These are phyloP conservation scores for Ocimum tenuiflorum DNA, from an alignment of 257 asterid species.

Conservation along the genomic window DNA sequence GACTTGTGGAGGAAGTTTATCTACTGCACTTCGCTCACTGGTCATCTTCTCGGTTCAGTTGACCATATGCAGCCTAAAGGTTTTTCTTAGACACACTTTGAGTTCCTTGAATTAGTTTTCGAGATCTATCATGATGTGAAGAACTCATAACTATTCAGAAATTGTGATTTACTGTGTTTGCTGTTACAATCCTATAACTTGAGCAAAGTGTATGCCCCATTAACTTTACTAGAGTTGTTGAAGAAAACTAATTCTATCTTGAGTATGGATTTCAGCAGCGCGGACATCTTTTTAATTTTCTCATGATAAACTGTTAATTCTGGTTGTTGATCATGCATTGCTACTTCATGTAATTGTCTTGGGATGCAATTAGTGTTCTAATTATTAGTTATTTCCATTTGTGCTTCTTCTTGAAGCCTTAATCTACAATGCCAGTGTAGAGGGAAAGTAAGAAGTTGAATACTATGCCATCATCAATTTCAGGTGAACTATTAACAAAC, in stretches of 20 bases:
- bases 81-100: slow-evolving; percentile 10
- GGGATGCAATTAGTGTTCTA: not conserved
- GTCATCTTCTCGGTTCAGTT: slow-evolving; percentile 73
- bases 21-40: slow-evolving; percentile 83
- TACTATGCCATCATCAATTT: not conserved
- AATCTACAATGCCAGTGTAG: not conserved
- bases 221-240: not conserved
- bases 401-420: not conserved
- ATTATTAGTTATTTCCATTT: not conserved
- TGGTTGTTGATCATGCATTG: not conserved
- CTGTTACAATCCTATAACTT: not conserved
- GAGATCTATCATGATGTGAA: not conserved
- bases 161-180: not conserved
- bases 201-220: not conserved
- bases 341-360: not conserved
- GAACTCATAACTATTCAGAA: not conserved
- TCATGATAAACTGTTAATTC: not conserved
- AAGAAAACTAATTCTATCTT: not conserved
- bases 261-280: not conserved
- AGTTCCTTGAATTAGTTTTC: not conserved
- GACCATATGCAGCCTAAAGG: slow-evolving; percentile 95
- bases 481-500: not conserved
- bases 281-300: not conserved
- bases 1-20: slow-evolving; percentile 92
- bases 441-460: not conserved